A percentile compares a stretch with the other conserved stretches of the same genome.
Conservation (phyloP, 2,329 filamentous ascomycete species). For the Ambrosiella beaveri region DNA sequence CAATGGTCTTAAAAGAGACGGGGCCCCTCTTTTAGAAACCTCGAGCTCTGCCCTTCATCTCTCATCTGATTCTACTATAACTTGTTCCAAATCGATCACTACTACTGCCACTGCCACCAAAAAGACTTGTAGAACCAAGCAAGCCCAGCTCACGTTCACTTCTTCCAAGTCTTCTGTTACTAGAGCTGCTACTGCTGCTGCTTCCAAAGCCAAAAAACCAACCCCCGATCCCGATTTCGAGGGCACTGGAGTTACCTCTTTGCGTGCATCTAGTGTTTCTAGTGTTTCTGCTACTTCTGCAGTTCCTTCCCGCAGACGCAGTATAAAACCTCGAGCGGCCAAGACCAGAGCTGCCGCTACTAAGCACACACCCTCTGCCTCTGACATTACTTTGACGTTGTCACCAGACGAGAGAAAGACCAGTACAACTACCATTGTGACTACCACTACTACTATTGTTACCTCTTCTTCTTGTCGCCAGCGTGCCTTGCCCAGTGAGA, state of each 20-base stretch:
- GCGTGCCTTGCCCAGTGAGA: not conserved
- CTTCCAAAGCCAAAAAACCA: not conserved
- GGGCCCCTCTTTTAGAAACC: constrained; percentile 1
- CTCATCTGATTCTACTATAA: not conserved
- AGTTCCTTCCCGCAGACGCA: constrained; percentile 3
- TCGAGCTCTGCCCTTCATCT: not conserved
- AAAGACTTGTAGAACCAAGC: constrained; percentile 2
- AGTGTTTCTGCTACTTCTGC: constrained; percentile 3
- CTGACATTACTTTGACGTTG: not conserved
- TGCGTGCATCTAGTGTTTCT: not conserved
- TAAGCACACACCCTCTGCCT: constrained; percentile 9
- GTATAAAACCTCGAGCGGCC: constrained; percentile 9
- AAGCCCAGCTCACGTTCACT: constrained; percentile 9
- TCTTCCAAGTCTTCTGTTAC: constrained; percentile 6
- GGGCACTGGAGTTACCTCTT: not conserved
- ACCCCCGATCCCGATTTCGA: not conserved
- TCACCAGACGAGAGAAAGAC: too few relatives aligned
- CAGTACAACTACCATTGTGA: too few relatives aligned
- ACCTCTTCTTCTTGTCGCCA: constrained; percentile 7
- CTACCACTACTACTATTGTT: constrained; percentile 5
- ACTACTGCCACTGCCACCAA: not conserved
- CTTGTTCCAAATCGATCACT: not conserved
- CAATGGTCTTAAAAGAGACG: constrained; percentile 10
- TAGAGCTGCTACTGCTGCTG: not conserved
- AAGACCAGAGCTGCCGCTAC: constrained; percentile 9